A percentile compares a stretch with the other conserved stretches of the same genome.
Evolutionary conservation across 768 basidiomycete species (phyloP).

Genomic region (Multifurca ochricompacta): DNA sequence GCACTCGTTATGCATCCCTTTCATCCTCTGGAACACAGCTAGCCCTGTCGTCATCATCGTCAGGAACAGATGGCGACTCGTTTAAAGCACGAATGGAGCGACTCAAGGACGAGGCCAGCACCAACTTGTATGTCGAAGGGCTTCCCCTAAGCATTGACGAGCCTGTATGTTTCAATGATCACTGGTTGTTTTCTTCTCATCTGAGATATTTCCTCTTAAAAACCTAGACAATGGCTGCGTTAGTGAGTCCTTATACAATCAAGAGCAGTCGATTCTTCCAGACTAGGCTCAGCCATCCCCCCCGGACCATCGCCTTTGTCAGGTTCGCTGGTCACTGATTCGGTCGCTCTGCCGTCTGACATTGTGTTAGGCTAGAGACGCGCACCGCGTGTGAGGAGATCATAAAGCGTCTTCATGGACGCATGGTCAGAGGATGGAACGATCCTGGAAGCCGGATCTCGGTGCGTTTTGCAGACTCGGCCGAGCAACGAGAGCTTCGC

Average conservation of each 20-base stretch:
- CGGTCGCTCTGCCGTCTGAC: not conserved
- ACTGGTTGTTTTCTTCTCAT: not conserved
- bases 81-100: conserved; percentile 81
- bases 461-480: conserved; percentile 72
- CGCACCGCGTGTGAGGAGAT: conserved; percentile 68
- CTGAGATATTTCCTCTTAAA: not conserved
- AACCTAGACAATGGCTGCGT: conserved; percentile 48
- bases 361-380: conserved; percentile 50
- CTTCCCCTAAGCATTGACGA: conserved; percentile 66
- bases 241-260: conserved; percentile 65
- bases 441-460: conserved; percentile 71
- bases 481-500: conserved; percentile 68
- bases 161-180: conserved; percentile 32
- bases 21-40: conserved; percentile 11
- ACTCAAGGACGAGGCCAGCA: conserved; percentile 55
- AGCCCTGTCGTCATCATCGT: conserved; percentile 9
- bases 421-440: conserved; percentile 73
- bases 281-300: conserved; percentile 66
- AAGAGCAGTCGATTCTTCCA: conserved; percentile 75
- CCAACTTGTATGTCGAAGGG: conserved; percentile 80
- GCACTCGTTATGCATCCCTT: conserved; percentile 48
- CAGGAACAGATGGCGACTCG: conserved; percentile 25
- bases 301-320: conserved; percentile 75
- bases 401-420: conserved; percentile 69
- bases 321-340: conserved; percentile 37